Base-by-base conservation (phyloP, 2,329 filamentous ascomycete genomes). In the Lasiodiplodia citricola region DNA sequence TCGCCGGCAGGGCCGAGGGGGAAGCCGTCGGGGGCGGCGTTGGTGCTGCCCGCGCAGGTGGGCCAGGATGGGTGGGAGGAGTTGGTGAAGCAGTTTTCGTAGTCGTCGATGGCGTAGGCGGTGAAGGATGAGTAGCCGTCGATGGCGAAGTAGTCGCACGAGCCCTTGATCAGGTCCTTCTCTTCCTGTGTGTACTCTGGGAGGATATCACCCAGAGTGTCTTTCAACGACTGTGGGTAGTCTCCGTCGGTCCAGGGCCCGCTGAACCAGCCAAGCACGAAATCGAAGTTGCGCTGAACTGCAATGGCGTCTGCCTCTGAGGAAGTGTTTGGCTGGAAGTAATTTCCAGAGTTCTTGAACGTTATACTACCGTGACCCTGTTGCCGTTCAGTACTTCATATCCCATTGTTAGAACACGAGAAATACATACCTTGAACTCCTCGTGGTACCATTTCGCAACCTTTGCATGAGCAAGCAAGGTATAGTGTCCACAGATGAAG, bases 241-340 rank as follows among this genome's bases (percentile, higher is more conserved):
- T 83, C 81, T 44, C 81, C 79, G 67, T 83, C 80, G 6, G 79
- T 79, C 82, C 82, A 85, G n/a, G 80, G 79, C 2, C 81, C 82
- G 21, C 79, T 80, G 68, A 84, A 84, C 82, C 81, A 83, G 5
- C 82, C 82, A 25, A 81, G 75, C 63, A 74, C 75, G 71, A 82
- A 83, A 69, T 82, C 80, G 63, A 78, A 81, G 68, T 78, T 77
- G n/a, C 81, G 75, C 66, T 80, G 78, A 4, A 75, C 74, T 6
- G 81, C 78, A 13, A 75, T 72, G n/a, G 74, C 72, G 68, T 82
- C 80, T 6, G 71, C 79, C 21, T 74, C 69, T 13, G 72, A 76
- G n/a, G 76, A 77, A 38, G 76, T 76, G 63, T 80, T 80, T 21
- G 79, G 75, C 66, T 81, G 75, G 66, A 74, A 81, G 72, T 82